Conservation (phyloP, 2,329 filamentous ascomycete genomes). For the Dothistroma pini region DNA sequence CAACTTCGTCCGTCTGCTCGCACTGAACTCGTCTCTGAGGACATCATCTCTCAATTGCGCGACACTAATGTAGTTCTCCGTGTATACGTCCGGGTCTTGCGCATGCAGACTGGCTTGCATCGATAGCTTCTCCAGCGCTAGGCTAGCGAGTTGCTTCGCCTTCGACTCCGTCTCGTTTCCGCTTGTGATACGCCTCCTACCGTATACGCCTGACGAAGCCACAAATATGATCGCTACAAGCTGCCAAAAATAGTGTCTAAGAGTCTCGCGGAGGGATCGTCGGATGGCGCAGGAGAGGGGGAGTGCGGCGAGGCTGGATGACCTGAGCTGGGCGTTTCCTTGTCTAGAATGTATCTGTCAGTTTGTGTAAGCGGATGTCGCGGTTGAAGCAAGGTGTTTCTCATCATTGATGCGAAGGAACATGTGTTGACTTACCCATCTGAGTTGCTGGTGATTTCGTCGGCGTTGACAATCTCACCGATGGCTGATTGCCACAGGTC, state of each 20-base stretch:
- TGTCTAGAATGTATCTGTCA: constrained; percentile 79
- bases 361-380: constrained; percentile 37
- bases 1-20: constrained; percentile 70
- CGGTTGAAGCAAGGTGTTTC: constrained; percentile 3
- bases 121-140: constrained; percentile 79
- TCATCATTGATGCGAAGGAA: not conserved
- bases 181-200: constrained; percentile 59
- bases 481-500: constrained; percentile 76
- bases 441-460: constrained; percentile 56
- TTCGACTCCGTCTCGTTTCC: constrained; percentile 64
- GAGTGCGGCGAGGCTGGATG: constrained; percentile 87
- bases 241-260: constrained; percentile 84
- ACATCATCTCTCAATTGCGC: constrained; percentile 91
- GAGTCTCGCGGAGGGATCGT: constrained; percentile 70
- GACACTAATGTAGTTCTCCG: constrained; percentile 78
- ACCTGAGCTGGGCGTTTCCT: constrained; percentile 61
- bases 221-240: constrained; percentile 63
- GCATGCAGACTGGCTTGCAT: constrained; percentile 78
- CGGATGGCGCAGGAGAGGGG: constrained; percentile 77
- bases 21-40: constrained; percentile 72
- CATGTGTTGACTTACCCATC: constrained; percentile 53
- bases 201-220: constrained; percentile 55
- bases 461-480: constrained; percentile 62
- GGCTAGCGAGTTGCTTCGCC: constrained; percentile 77
- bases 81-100: constrained; percentile 57